Conservation (phyloP, 495 filamentous ascomycete species). For the Aspergillus carlsbadensis region DNA sequence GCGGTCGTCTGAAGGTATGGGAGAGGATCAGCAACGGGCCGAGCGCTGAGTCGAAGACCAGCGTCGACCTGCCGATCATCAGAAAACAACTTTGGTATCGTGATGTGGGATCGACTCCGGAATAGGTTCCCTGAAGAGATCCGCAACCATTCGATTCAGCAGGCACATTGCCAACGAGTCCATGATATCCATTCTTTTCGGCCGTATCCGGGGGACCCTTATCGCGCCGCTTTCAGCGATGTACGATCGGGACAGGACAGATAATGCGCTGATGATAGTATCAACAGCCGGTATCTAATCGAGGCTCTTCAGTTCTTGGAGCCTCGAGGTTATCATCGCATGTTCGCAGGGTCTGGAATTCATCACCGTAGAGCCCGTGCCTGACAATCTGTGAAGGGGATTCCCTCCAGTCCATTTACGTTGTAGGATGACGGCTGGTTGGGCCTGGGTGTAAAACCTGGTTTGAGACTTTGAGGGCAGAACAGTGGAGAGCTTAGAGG, state of each 20-base stretch:
- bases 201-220: neutral
- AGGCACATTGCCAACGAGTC: neutral
- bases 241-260: too few relatives aligned
- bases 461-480: neutral
- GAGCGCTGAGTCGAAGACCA: neutral
- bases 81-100: neutral
- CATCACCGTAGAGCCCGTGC: neutral
- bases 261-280: neutral
- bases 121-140: neutral
- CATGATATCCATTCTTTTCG: neutral
- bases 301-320: neutral
- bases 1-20: neutral
- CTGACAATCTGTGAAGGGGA: neutral
- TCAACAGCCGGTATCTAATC: neutral
- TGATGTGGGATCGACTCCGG: too few relatives aligned
- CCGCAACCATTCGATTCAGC: neutral
- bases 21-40: neutral
- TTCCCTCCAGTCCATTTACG: slow-evolving; percentile 1
- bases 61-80: neutral
- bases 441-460: neutral
- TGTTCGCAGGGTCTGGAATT: neutral
- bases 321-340: neutral
- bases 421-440: neutral
- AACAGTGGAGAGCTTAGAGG: neutral
- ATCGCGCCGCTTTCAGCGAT: too few relatives aligned